Conservation (phyloP, 208 protist genomes). For the Crithidia bombi region DNA sequence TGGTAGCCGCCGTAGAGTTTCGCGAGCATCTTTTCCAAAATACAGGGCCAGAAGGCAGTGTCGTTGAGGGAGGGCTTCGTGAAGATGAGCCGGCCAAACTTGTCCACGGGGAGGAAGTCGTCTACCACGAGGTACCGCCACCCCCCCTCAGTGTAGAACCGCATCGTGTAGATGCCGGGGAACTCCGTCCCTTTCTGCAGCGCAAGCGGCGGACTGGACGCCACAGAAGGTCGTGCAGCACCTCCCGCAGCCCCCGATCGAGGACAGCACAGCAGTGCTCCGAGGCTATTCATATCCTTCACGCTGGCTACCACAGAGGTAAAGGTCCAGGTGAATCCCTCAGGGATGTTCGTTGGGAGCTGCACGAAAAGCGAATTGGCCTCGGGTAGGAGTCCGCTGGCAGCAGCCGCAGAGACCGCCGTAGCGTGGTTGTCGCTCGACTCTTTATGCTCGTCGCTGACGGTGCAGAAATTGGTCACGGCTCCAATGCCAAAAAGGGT, state of each 20-base stretch:
- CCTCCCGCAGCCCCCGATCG: not conserved
- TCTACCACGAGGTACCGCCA: conserved; percentile 90
- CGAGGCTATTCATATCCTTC: conserved; percentile 21
- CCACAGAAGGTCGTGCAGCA: not conserved
- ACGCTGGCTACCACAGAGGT: conserved; percentile 48
- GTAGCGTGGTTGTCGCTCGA: not conserved
- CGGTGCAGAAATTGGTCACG: conserved; percentile 5
- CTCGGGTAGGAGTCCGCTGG: not conserved
- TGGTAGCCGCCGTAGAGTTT: conserved; percentile 87
- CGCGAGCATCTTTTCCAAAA: conserved; percentile 87
- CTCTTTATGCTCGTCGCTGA: conserved; percentile 31
- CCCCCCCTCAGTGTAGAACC: conserved; percentile 76
- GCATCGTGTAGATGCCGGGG: conserved; percentile 60
- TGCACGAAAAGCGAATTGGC: not conserved
- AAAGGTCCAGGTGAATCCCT: conserved; percentile 70
- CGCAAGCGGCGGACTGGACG: not conserved
- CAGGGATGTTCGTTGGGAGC: conserved; percentile 36
- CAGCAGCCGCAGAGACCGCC: not conserved
- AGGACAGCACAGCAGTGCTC: conserved; percentile 22
- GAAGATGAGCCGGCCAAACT: conserved; percentile 69
- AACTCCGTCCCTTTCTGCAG: conserved; percentile 25
- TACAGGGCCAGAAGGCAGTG: conserved; percentile 69
- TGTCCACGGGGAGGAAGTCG: conserved; percentile 85
- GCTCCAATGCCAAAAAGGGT: conserved; percentile 45
- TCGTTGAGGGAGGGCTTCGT: conserved; percentile 40